Percentiles rank a stretch among this genome's conserved stretches.
Evolutionary conservation across 2,329 filamentous ascomycete species (phyloP).

Genomic region (Nemania serpens): DNA sequence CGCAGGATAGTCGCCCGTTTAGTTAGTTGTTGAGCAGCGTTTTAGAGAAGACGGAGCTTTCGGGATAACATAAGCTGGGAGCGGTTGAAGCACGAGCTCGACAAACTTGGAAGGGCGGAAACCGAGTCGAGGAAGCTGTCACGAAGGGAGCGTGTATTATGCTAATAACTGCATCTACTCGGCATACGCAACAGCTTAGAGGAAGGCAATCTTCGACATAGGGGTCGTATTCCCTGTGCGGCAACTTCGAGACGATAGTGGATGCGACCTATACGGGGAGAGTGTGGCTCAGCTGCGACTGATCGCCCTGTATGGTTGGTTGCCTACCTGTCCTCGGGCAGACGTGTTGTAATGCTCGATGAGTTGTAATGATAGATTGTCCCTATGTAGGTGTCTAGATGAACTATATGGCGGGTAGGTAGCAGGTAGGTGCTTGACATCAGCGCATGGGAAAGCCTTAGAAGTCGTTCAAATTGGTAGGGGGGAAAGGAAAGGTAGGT

Average conservation of each 20-base stretch:
- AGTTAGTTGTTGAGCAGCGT: slow-evolving; percentile 9
- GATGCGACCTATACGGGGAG: slow-evolving; percentile 3
- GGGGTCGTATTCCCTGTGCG: slow-evolving; percentile 8
- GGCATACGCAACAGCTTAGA: neutral
- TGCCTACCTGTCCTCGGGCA: slow-evolving; percentile 5
- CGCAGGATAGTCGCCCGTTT: neutral
- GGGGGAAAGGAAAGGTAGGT: neutral
- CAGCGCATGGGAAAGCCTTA: slow-evolving; percentile 1
- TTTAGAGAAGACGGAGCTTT: slow-evolving; percentile 15
- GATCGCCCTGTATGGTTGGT: slow-evolving; percentile 1
- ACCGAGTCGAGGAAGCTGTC: neutral
- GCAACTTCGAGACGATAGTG: slow-evolving; percentile 4
- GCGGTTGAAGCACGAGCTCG: slow-evolving; percentile 1
- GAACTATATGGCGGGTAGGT: slow-evolving; percentile 2
- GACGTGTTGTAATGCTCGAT: neutral
- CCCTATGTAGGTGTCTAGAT: neutral
- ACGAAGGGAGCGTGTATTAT: neutral
- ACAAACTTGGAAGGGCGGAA: neutral
- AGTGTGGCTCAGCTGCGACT: neutral
- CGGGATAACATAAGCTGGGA: slow-evolving; percentile 13
- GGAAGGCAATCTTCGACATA: slow-evolving; percentile 1
- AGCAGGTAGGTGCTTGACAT: slow-evolving; percentile 6
- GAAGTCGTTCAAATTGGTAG: slow-evolving; percentile 12
- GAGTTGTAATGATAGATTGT: too few relatives aligned
- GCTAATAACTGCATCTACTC: slow-evolving; percentile 10